Evolutionary conservation across 805 yeast species (phyloP).

Genomic region (Hanseniaspora guilliermondii): DNA sequence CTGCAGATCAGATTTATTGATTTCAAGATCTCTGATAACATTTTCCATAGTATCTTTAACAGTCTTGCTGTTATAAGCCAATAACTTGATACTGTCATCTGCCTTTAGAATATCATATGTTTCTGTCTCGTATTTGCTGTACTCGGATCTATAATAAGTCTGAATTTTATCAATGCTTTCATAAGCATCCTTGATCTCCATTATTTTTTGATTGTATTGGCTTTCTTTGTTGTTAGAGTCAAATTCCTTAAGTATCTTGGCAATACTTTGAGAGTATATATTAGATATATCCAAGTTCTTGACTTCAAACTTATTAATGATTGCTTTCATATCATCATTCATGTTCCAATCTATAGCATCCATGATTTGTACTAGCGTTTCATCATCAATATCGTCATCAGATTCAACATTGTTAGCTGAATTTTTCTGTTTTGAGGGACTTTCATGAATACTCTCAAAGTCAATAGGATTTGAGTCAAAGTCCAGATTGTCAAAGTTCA

Average conservation of each 20-base stretch:
- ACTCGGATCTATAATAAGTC: slow-evolving; percentile 46
- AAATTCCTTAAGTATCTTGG: neutral
- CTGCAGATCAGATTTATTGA: slow-evolving; percentile 44
- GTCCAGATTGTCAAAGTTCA: neutral
- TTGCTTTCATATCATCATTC: slow-evolving; percentile 46
- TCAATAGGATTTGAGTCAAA: neutral
- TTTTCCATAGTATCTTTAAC: slow-evolving; percentile 57
- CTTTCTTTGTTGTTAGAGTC: neutral
- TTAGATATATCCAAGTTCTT: slow-evolving; percentile 54
- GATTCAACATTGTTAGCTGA: neutral
- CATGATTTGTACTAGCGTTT: slow-evolving; percentile 46
- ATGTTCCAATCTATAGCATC: slow-evolving; percentile 51
- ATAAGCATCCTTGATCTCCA: slow-evolving; percentile 40
- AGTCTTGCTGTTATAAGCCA: slow-evolving; percentile 66
- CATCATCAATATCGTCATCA: slow-evolving; percentile 3
- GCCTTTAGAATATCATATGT: slow-evolving; percentile 59
- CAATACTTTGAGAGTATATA: slow-evolving; percentile 39
- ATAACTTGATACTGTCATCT: slow-evolving; percentile 72
- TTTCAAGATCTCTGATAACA: slow-evolving; percentile 57
- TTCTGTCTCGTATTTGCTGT: slow-evolving; percentile 53
- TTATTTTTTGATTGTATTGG: slow-evolving; percentile 29
- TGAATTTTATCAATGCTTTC: slow-evolving; percentile 42
- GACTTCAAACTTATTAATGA: slow-evolving; percentile 45
- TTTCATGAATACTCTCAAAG: neutral
- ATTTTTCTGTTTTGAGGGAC: neutral